Conservation (phyloP, 2,329 filamentous ascomycete genomes). For the Cercospora citrullina region DNA sequence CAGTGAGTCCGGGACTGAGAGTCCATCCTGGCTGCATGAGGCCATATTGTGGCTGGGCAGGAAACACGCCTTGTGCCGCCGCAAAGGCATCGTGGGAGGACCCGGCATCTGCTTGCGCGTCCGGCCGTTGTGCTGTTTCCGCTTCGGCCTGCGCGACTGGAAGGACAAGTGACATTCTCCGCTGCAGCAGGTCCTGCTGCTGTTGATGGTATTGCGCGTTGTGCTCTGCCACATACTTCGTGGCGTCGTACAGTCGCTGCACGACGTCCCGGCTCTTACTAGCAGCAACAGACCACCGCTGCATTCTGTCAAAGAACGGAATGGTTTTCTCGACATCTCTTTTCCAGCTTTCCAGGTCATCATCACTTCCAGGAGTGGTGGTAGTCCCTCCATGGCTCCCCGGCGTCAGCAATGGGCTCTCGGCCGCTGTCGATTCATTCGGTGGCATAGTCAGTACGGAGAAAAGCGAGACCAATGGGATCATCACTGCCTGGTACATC, state of each 20-base stretch:
- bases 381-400: constrained; percentile 33
- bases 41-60: constrained; percentile 3
- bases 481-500: constrained; percentile 77
- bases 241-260: constrained; percentile 45
- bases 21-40: constrained; percentile 9
- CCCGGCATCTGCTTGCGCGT: background rate
- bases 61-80: background rate
- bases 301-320: constrained; percentile 46
- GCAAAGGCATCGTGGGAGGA: background rate
- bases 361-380: constrained; percentile 26
- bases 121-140: background rate
- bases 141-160: background rate
- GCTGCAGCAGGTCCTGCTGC: constrained; percentile 24
- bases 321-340: constrained; percentile 45
- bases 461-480: constrained; percentile 73
- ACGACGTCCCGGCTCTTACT: constrained; percentile 47
- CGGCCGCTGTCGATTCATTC: background rate
- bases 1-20: constrained; percentile 14
- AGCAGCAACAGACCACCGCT: constrained; percentile 48
- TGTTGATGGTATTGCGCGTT: constrained; percentile 30
- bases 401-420: constrained; percentile 56
- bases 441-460: constrained; percentile 28
- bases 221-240: constrained; percentile 32
- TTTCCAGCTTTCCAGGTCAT: constrained; percentile 45
- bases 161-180: constrained; percentile 10